A percentile compares a stretch with the other conserved stretches of the same genome.
Conservation (phyloP, 1,284 basidiomycete species). For the Apiotrichum montevideense region DNA sequence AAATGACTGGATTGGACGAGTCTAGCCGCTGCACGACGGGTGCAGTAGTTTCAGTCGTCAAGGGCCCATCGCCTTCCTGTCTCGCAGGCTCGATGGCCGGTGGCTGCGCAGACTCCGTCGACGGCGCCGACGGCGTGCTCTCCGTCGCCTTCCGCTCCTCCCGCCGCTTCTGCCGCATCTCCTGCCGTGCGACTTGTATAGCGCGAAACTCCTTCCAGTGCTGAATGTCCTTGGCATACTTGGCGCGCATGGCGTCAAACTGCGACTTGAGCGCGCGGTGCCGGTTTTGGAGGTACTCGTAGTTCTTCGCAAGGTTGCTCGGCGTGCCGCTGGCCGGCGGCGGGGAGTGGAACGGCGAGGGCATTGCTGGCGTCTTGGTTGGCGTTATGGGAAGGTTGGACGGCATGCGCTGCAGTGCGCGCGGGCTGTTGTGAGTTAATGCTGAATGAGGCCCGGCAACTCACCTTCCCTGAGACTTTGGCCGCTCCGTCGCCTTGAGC, state of each 20-base stretch:
- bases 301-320: constrained; percentile 7
- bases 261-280: constrained; percentile 23
- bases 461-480: not conserved
- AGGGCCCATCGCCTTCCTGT: too few relatives aligned
- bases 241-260: constrained; percentile 19
- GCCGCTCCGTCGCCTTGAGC: not conserved
- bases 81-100: too few relatives aligned
- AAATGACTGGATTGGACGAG: too few relatives aligned
- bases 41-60: too few relatives aligned
- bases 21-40: too few relatives aligned
- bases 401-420: constrained; percentile 18
- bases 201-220: constrained; percentile 35
- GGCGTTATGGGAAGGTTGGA: constrained; percentile 15
- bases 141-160: constrained; percentile 12
- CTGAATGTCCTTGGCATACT: constrained; percentile 20
- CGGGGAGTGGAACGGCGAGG: not conserved
- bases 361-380: constrained; percentile 4
- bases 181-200: constrained; percentile 20
- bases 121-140: too few relatives aligned
- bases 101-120: too few relatives aligned
- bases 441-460: not conserved
- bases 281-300: constrained; percentile 22
- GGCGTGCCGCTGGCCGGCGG: not conserved
- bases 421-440: constrained; percentile 4
- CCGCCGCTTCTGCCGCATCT: constrained; percentile 21